Percentiles rank a stretch among this genome's conserved stretches.
Evolutionary conservation across 2,329 filamentous ascomycete species (phyloP).

Genomic region (Penicillium sp.): DNA sequence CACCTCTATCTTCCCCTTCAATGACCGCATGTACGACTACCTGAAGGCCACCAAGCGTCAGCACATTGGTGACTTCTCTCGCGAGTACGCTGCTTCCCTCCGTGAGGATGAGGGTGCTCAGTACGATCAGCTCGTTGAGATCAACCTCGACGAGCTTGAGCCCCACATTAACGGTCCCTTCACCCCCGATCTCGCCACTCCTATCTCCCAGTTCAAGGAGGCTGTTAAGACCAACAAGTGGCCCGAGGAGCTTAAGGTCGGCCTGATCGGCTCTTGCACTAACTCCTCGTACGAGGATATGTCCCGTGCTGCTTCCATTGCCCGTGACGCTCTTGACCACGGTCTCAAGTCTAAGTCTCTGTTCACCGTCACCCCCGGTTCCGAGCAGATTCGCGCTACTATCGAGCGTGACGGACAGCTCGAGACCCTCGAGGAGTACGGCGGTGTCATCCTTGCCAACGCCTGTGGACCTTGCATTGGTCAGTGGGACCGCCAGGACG

Average conservation of each 20-base stretch:
- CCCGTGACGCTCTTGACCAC: slow-evolving; percentile 79
- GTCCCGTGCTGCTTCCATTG: slow-evolving; percentile 85
- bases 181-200: slow-evolving; percentile 94
- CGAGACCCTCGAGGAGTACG: slow-evolving; percentile 90
- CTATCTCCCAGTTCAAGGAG: slow-evolving; percentile 94
- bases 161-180: slow-evolving; percentile 98
- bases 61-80: slow-evolving; percentile 82
- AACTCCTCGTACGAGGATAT: slow-evolving; percentile 87
- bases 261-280: slow-evolving; percentile 95
- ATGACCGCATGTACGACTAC: slow-evolving; percentile 96
- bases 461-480: slow-evolving; percentile 88
- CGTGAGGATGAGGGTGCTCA: slow-evolving; percentile 79
- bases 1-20: slow-evolving; percentile 94
- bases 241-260: slow-evolving; percentile 93
- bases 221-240: slow-evolving; percentile 89
- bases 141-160: slow-evolving; percentile 90
- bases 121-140: slow-evolving; percentile 92
- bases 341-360: slow-evolving; percentile 86
- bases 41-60: slow-evolving; percentile 80
- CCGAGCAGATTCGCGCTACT: slow-evolving; percentile 91
- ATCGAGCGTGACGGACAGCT: slow-evolving; percentile 85
- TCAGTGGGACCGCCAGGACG: slow-evolving; percentile 89
- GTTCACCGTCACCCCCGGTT: slow-evolving; percentile 93
- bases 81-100: slow-evolving; percentile 74
- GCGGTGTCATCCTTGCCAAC: slow-evolving; percentile 87